Percentiles rank a stretch among this genome's conserved stretches.
Evolutionary conservation across 2,329 filamentous ascomycete genomes (phyloP).

Genomic region (Fusarium sp.): DNA sequence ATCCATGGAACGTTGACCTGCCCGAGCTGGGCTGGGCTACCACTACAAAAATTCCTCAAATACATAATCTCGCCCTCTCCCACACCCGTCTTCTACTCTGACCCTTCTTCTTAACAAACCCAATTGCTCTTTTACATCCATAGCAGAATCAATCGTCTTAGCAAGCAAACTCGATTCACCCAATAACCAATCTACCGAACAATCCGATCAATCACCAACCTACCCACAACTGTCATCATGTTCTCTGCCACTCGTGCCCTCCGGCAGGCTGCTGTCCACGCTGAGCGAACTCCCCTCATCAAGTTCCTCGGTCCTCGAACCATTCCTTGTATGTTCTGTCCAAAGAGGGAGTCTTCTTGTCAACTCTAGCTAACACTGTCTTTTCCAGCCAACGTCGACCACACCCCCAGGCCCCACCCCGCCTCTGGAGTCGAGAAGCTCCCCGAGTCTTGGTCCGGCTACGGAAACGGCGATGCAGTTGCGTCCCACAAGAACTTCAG

Average conservation of each 20-base stretch:
- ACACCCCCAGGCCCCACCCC: conserved; percentile 78
- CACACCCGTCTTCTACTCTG: conserved; percentile 3
- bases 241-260: conserved; percentile 65
- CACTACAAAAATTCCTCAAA: conserved; percentile 43
- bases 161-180: conserved; percentile 11
- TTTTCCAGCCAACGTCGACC: conserved; percentile 73
- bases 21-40: neutral
- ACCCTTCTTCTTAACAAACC: conserved; percentile 18
- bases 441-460: conserved; percentile 62
- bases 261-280: conserved; percentile 68
- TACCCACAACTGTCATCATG: conserved; percentile 55
- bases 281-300: conserved; percentile 71
- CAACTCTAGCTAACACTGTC: conserved; percentile 30
- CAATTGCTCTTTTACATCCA: conserved; percentile 7
- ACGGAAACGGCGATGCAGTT: conserved; percentile 47
- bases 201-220: conserved; percentile 5
- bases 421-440: conserved; percentile 74
- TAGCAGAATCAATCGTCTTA: neutral
- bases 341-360: neutral
- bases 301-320: conserved; percentile 70
- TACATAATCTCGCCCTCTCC: conserved; percentile 42
- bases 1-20: neutral
- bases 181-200: conserved; percentile 18
- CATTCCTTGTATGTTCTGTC: conserved; percentile 63
- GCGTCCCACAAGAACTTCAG: conserved; percentile 73